Evolutionary conservation across 306 rosid genomes (phyloP), one percentile per base, ranked within the genome.

Genomic region (Malus domestica): DNA sequence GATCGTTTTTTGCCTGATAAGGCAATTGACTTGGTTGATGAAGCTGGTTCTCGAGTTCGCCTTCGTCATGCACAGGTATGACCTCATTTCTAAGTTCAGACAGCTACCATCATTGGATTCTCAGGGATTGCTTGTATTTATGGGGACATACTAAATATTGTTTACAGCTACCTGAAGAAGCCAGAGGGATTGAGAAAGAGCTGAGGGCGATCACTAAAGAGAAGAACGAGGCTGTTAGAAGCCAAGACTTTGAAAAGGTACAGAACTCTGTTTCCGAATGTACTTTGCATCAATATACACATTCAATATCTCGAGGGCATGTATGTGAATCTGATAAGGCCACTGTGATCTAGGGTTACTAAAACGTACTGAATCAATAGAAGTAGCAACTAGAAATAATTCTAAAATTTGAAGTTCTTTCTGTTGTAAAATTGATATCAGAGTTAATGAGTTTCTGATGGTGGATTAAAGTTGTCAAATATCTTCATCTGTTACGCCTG

Each of bases 221-320:
- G 86, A 93, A 93, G 86, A 91, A 88, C 44, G 96, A 89, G 83
- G 89, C 98, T 71, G 96, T 88, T 68, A 92, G 98, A 66, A 80
- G 95, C 88, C 98, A 93, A 85, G 98, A 93, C 82, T 93, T 89
- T 79, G 98, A 93, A 71, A 93, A 93, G 93, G 98, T 93, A 85
- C 45, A 57, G 8, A 42, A 5, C 32, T 22, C 23, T 45, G 30
- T n/a, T 49, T 58, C 45, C 74, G 3, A 40, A 35, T 78, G 59
- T 1, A 14, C 27, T 32, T 59, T 51, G 65, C 49, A 40, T 25
- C 23, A 3, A 22, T 42, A 19, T 44, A 44, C 27, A 29, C 46
- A 69, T 30, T 61, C 4, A 3, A 73, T 18, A 42, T 61, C 8
- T 27, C 27, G 40, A 61, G 33, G 15, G 16, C 19, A 60, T 60